A percentile compares a stretch with the other conserved stretches of the same genome.
Conservation (phyloP, 768 basidiomycete species). For the Lactarius pseudohatsudake region DNA sequence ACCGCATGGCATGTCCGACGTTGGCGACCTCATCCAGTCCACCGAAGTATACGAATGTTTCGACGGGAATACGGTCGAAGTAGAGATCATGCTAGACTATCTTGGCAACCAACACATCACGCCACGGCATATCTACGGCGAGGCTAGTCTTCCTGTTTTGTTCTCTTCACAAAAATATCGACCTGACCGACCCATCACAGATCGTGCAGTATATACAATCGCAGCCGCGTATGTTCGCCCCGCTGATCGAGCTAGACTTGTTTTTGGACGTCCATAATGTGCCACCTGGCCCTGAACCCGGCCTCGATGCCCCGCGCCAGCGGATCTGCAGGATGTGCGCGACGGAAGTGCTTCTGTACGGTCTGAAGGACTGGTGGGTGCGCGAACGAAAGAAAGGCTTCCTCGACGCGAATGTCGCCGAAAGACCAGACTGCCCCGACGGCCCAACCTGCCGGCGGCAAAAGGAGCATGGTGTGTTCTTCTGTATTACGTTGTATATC, state of each 20-base stretch:
- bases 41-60: constrained; percentile 79
- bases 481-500: neutral
- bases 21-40: constrained; percentile 77
- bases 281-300: constrained; percentile 52
- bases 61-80: constrained; percentile 73
- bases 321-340: constrained; percentile 73
- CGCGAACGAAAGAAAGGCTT: constrained; percentile 71
- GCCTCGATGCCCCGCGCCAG: constrained; percentile 56
- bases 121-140: constrained; percentile 73
- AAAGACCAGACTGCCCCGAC: constrained; percentile 67
- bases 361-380: constrained; percentile 81
- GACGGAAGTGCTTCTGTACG: constrained; percentile 71
- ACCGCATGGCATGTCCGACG: constrained; percentile 64
- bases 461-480: constrained; percentile 59
- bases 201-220: constrained; percentile 59
- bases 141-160: constrained; percentile 42
- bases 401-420: constrained; percentile 53
- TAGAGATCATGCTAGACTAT: constrained; percentile 84
- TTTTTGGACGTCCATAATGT: constrained; percentile 69
- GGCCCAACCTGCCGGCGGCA: constrained; percentile 60
- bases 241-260: constrained; percentile 66
- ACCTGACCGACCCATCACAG: constrained; percentile 39
- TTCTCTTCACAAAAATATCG: neutral
- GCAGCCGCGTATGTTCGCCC: constrained; percentile 61
- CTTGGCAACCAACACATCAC: constrained; percentile 58